Conservation (phyloP, 768 basidiomycete species). For the Leccinum truebloodii region DNA sequence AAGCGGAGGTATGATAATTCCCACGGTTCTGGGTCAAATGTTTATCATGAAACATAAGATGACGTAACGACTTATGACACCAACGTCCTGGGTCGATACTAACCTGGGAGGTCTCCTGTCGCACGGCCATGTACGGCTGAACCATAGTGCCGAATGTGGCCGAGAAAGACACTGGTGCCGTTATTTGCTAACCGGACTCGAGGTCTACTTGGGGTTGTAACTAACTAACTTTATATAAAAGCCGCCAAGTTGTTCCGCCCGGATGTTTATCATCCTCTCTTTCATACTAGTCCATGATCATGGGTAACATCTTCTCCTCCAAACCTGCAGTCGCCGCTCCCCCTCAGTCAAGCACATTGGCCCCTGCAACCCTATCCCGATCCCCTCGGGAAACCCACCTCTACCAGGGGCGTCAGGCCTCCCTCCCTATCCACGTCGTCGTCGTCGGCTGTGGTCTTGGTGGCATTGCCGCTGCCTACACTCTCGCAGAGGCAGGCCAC, state of each 20-base stretch:
- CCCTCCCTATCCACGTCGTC: slow-evolving; percentile 36
- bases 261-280: background rate
- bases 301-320: background rate
- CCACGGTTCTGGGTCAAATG: background rate
- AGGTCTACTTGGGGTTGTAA: background rate
- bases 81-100: background rate
- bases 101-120: background rate
- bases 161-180: background rate
- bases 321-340: background rate
- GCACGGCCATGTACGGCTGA: background rate
- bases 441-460: slow-evolving; percentile 55
- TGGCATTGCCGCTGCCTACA: slow-evolving; percentile 47
- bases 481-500: slow-evolving; percentile 48
- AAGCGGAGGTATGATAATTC: background rate
- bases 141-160: background rate
- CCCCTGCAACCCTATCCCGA: background rate
- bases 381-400: background rate
- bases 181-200: background rate
- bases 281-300: background rate
- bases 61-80: background rate
- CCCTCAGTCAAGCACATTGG: background rate
- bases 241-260: background rate
- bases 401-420: slow-evolving; percentile 27
- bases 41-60: background rate
- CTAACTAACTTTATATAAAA: background rate